These are phyloP conservation scores for Panellus pusillus DNA, from an alignment of 768 basidiomycete species.

Conservation along the genomic window DNA sequence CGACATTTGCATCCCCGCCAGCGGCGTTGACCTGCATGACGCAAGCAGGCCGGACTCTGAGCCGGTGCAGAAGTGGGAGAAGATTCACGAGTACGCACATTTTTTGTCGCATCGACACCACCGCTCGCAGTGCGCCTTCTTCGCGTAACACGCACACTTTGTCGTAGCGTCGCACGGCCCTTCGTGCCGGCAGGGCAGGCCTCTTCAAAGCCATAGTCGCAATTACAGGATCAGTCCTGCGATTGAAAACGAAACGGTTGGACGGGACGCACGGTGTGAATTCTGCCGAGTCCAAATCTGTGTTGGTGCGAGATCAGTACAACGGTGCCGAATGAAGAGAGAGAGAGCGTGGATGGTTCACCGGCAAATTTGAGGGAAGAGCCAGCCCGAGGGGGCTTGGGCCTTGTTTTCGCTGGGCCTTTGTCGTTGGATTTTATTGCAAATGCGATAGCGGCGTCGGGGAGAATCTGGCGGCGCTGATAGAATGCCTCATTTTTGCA, in stretches of 20 bases:
- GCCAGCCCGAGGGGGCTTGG: neutral
- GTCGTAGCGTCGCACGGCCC: slow-evolving; percentile 50
- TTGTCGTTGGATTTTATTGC: neutral
- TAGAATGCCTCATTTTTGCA: slow-evolving; percentile 5
- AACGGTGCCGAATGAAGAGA: neutral
- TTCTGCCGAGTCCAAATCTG: slow-evolving; percentile 7
- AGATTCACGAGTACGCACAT: slow-evolving; percentile 38
- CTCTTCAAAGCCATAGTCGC: slow-evolving; percentile 29
- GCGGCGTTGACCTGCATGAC: slow-evolving; percentile 46
- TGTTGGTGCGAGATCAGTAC: too few relatives aligned
- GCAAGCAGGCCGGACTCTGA: neutral
- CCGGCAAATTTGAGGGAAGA: slow-evolving; percentile 5
- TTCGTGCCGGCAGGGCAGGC: slow-evolving; percentile 52
- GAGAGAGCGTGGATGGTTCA: neutral
- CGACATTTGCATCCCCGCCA: slow-evolving; percentile 59
- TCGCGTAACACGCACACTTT: slow-evolving; percentile 50
- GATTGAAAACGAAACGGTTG: neutral
- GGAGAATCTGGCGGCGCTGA: slow-evolving; percentile 2
- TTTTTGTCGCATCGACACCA: slow-evolving; percentile 51
- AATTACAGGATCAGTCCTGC: neutral
- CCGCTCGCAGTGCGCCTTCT: slow-evolving; percentile 54
- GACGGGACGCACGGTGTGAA: slow-evolving; percentile 29
- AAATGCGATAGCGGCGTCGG: neutral
- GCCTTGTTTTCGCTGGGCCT: neutral
- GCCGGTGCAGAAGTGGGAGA: neutral